Conservation (phyloP, 2,329 filamentous ascomycete genomes). For the Periconia macrospinosa region DNA sequence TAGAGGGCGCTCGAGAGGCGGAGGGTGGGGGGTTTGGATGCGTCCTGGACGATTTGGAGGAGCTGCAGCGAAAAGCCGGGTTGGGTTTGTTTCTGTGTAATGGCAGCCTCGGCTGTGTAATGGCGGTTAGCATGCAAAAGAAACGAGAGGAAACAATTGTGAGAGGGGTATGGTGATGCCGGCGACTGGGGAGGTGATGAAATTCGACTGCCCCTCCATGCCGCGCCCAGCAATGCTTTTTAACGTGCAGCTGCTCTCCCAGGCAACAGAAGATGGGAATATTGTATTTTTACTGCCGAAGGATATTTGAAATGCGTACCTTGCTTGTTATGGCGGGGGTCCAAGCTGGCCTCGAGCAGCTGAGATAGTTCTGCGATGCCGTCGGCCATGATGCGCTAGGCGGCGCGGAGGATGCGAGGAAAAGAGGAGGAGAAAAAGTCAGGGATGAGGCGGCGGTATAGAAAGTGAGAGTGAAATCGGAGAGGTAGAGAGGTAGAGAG, state of each 20-base stretch:
- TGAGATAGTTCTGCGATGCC: constrained; percentile 69
- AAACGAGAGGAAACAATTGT: not conserved
- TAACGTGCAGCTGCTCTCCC: not conserved
- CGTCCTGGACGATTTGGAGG: constrained; percentile 85
- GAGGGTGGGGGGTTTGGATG: constrained; percentile 71
- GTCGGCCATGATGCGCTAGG: constrained; percentile 56
- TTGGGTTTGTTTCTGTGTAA: constrained; percentile 78
- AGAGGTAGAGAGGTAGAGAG: constrained; percentile 13
- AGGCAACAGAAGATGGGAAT: not conserved
- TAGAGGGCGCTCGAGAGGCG: constrained; percentile 86
- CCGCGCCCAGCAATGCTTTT: too few relatives aligned
- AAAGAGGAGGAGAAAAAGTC: constrained; percentile 3
- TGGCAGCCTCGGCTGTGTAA: constrained; percentile 72
- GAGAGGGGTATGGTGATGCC: not conserved
- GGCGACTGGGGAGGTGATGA: not conserved
- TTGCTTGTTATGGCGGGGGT: constrained; percentile 85
- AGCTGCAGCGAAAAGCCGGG: constrained; percentile 83
- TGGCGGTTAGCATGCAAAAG: constrained; percentile 18
- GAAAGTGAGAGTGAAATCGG: not conserved
- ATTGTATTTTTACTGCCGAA: too few relatives aligned
- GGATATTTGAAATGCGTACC: constrained; percentile 56
- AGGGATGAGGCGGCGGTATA: constrained; percentile 1
- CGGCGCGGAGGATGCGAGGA: constrained; percentile 7
- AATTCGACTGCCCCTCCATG: not conserved
- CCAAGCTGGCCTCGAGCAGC: constrained; percentile 87